A percentile compares a stretch with the other conserved stretches of the same genome.
These are phyloP conservation scores for Phytophthora foliorum DNA, from an alignment of 352 stramenopile genomes.

Conservation along the genomic window DNA sequence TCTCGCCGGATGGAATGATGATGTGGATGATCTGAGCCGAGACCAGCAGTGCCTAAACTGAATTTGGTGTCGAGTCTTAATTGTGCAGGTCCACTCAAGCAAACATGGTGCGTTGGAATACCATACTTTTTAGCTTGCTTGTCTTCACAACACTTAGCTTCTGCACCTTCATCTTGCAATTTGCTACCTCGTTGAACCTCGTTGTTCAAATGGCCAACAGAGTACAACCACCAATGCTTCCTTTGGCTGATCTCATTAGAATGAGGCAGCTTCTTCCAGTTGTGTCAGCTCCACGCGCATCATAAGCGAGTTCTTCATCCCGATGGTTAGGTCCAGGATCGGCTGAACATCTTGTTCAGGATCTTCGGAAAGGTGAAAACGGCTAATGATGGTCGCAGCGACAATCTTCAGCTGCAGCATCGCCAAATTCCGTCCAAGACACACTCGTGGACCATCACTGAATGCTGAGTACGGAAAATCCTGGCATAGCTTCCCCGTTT, in stretches of 20 bases:
- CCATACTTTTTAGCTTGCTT: background rate
- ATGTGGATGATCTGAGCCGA: conserved; percentile 87
- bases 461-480: conserved; percentile 7
- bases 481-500: conserved; percentile 1
- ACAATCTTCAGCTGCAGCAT: conserved; percentile 4
- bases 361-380: background rate
- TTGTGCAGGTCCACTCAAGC: background rate
- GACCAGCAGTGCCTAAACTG: background rate
- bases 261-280: background rate
- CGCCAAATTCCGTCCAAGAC: background rate
- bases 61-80: background rate
- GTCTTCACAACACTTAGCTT: background rate
- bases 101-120: conserved; percentile 2
- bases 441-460: background rate
- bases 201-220: too few relatives aligned
- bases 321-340: background rate
- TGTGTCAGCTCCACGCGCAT: background rate
- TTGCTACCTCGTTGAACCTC: background rate
- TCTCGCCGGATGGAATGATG: conserved; percentile 86
- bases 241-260: background rate
- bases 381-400: background rate
- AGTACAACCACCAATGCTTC: background rate
- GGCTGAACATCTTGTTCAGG: conserved; percentile 1
- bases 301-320: conserved; percentile 2
- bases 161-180: background rate